phyloP scores from a whole-genome alignment of 352 stramenopile genomes.

The Pythium vanterpoolii region DNA sequence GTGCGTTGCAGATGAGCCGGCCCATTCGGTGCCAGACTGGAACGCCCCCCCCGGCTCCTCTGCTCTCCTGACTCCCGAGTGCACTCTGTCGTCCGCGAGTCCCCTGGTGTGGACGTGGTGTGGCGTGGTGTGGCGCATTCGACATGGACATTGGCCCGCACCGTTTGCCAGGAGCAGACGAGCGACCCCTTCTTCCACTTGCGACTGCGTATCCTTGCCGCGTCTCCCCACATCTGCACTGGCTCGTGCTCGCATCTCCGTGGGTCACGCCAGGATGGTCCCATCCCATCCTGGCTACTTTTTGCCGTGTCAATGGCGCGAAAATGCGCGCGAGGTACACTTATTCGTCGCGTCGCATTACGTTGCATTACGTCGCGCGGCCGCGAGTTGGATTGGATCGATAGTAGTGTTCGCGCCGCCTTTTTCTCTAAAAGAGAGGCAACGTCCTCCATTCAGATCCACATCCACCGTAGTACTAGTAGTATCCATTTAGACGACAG shows the following conservation, averaged over 20 bases:
- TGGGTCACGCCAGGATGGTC: no score
- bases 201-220: conserved; percentile 15
- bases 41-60: not conserved
- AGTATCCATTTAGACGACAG: not conserved
- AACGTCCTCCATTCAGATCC: not conserved
- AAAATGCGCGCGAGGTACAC: no score
- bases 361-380: no score
- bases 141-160: not conserved
- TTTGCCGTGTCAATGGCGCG: no score
- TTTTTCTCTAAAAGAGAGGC: not conserved
- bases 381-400: no score
- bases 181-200: conserved; percentile 11
- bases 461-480: no score
- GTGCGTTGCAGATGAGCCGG: conserved; percentile 26
- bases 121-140: not conserved
- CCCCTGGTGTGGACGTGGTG: not conserved
- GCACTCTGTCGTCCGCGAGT: not conserved
- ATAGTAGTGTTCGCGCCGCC: no score
- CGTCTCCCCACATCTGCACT: conserved; percentile 10
- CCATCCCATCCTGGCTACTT: no score
- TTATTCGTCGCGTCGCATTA: no score
- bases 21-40: not conserved
- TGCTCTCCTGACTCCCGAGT: not conserved
- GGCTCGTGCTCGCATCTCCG: conserved; percentile 7
- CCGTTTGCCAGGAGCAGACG: conserved; percentile 14